Percentiles rank a stretch among this genome's conserved stretches.
These are phyloP conservation scores for Didymella arachidicola DNA, from an alignment of 2,329 filamentous ascomycete genomes.

Conservation along the genomic window DNA sequence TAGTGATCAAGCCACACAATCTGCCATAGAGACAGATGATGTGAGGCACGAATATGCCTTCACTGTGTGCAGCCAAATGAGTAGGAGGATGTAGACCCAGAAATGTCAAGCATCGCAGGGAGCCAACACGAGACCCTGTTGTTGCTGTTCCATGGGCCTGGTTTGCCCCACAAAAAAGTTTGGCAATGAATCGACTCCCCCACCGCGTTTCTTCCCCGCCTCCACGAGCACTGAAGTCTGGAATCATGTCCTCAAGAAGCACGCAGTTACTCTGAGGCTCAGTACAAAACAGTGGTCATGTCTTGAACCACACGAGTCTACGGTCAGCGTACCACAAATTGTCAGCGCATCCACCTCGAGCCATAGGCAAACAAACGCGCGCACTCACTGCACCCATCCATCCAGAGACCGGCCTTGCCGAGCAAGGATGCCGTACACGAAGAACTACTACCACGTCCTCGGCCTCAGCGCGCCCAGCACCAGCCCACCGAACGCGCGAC, in stretches of 20 bases:
- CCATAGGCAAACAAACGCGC: background rate
- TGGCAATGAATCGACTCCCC: slow-evolving; percentile 6
- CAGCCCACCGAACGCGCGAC: background rate
- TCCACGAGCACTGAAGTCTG: background rate
- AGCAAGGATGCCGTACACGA: slow-evolving; percentile 34
- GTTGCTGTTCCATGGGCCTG: slow-evolving; percentile 7
- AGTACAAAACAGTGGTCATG: background rate
- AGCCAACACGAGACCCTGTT: slow-evolving; percentile 1
- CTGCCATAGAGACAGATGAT: background rate
- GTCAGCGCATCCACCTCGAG: background rate
- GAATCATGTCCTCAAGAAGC: background rate
- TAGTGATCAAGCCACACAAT: background rate
- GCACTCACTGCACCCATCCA: background rate
- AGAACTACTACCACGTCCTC: slow-evolving; percentile 44
- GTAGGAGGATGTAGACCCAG: background rate
- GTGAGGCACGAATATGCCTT: background rate
- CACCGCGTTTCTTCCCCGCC: slow-evolving; percentile 9
- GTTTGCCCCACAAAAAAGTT: slow-evolving; percentile 13
- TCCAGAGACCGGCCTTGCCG: background rate
- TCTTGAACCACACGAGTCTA: slow-evolving; percentile 1
- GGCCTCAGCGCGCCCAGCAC: slow-evolving; percentile 26
- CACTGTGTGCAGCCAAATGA: background rate
- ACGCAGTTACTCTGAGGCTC: background rate
- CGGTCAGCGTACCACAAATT: slow-evolving; percentile 10
- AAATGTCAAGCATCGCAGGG: background rate